A percentile compares a stretch with the other conserved stretches of the same genome.
Conservation (phyloP, 179 eudicot species). For the Camellia oleifera region DNA sequence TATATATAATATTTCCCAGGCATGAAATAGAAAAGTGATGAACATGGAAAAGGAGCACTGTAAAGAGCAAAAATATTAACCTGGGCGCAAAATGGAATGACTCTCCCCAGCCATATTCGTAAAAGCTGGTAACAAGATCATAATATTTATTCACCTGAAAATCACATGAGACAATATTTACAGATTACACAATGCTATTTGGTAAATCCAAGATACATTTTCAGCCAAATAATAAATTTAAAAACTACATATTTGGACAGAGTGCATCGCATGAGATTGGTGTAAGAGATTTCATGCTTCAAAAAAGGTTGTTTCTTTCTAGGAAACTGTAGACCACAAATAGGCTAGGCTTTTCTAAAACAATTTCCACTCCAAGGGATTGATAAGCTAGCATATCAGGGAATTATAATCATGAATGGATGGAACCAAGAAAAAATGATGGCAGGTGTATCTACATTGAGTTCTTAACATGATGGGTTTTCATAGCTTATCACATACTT, state of each 20-base stretch:
- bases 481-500: background rate
- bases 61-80: constrained; percentile 25
- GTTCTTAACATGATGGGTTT: background rate
- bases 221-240: background rate
- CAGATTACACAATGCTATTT: too few species aligned
- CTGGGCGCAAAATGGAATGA: constrained; percentile 96
- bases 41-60: background rate
- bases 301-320: background rate
- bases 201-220: background rate
- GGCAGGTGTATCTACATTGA: too few species aligned
- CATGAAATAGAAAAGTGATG: background rate
- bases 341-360: background rate
- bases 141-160: constrained; percentile 82
- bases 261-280: background rate
- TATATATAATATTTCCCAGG: background rate
- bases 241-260: background rate
- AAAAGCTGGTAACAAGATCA: constrained; percentile 92
- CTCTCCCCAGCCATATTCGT: constrained; percentile 99
- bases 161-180: background rate
- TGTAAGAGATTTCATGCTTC: background rate
- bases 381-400: background rate
- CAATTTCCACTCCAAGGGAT: background rate
- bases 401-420: background rate
- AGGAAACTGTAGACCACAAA: background rate
- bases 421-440: background rate